Base-by-base conservation (phyloP, 805 yeast species). In the Groenewaldozyma salmanticensis region DNA sequence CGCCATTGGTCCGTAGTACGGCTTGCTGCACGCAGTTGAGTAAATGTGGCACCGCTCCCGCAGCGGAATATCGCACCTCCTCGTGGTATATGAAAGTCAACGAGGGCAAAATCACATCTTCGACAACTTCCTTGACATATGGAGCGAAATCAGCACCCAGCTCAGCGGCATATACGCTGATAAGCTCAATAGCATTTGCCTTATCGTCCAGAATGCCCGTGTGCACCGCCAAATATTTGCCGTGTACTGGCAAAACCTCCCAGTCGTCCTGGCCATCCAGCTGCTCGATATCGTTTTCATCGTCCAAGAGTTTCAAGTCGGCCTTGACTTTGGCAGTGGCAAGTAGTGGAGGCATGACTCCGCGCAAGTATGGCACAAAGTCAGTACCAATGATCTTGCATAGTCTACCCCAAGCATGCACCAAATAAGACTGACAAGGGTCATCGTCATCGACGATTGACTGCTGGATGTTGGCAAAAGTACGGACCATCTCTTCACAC, bases 391-490 rank as follows among this genome's bases (percentile, higher is more conserved):
- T 68, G 39, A 90, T 75, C 51, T 81, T 74, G 58, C 98, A 92
- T 35, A 92, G 72, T 54, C 97, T 77, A 42, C 92, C 86, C 98
- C 98, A 92, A 35, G 94, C 96, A 58, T 85, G 95, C 52, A 86
- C 94, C 49, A 92, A 69, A 53, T 85, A 88, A 36, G 84, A 73
- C 52, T 75, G 82, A 15, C 92, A 81, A 13, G 95, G 94, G 57
- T 88, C 96, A 56, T 88, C 96, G n/a, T 72, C 70, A 16, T 59
- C 65, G 39, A 42, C 40, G 33, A 48, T 52, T n/a, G 60, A 54
- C 29, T 52, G 47, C 64, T 92, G 97, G 47, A 88, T 78, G 20
- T 69, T 64, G 13, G 79, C 82, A 51, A 86, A 79, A 20, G 83
- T 64, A 50, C 75, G 75, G 39, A 87, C 79, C 43, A 90, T 64